Base-by-base conservation (phyloP, 1,284 basidiomycete species). In the Malassezia obtusa region DNA sequence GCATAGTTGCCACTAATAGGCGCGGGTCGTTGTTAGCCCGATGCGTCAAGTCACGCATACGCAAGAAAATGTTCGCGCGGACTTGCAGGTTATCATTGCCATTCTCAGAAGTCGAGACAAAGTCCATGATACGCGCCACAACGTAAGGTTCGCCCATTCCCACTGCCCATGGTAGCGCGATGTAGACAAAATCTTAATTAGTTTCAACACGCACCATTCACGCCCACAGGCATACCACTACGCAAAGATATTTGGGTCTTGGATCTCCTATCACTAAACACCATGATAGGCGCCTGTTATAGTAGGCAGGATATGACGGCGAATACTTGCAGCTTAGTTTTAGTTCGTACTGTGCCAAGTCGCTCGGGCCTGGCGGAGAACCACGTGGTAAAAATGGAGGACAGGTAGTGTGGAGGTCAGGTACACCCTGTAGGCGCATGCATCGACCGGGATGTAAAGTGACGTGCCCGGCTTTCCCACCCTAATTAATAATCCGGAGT, bases 91-190 rank as follows among this genome's bases (percentile, higher is more conserved):
- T 49, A 59, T 62, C 58, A 68, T 59, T 58, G 47, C 62, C 61
- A 22, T 73, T 86, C 81, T 65, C 84, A 82, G 75, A 82, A 81
- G 36, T 80, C 86, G 83, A 39, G 33, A 94, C 79, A 68, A 94
- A 92, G 76, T 92, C 87, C 86, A 95, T 94, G 76, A 95, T 89
- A 61, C 90, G 84, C 44, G 86, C 90, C 45, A 95, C 83, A 44
- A 85, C 88, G 76, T 94, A 95, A 37, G 88, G 77, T 38, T 70
- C 85, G 70, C 89, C 88, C 68, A 91, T 88, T 52, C 90, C 83
- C 51, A 86, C 80, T 46, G 85, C 81, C 89, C 89, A 94, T 59
- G 83, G 84, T 14, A 87, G 85, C 28, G 89, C 89, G 75, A 89
- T 87, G 75, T 95, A 95, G 69, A 57, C 40, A 26, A 57, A 49